phyloP scores from a whole-genome alignment of 75 land plant genomes.

The Chamaecyparis obtusa region DNA sequence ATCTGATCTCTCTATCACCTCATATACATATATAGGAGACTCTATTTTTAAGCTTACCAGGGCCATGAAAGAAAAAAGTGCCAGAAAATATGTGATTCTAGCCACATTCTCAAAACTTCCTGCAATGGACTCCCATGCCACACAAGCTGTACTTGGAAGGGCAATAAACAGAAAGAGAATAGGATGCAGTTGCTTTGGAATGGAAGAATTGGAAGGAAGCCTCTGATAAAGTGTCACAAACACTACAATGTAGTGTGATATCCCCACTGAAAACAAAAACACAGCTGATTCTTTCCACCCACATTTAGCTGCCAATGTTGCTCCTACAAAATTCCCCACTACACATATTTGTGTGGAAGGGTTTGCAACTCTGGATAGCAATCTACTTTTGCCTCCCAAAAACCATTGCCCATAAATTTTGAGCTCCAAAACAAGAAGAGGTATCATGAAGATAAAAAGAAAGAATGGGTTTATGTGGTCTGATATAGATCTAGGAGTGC shows the following conservation, averaged over 20 bases:
- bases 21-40: too few species aligned
- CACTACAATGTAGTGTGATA: slow-evolving; percentile 48
- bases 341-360: slow-evolving; percentile 45
- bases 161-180: slow-evolving; percentile 49
- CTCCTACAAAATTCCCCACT: slow-evolving; percentile 44
- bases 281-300: slow-evolving; percentile 47
- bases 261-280: slow-evolving; percentile 45
- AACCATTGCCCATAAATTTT: slow-evolving; percentile 60
- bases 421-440: slow-evolving; percentile 33
- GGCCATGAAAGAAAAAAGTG: slow-evolving; percentile 37
- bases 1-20: too few species aligned
- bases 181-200: slow-evolving; percentile 44
- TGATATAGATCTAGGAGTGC: neutral
- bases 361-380: slow-evolving; percentile 37
- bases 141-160: slow-evolving; percentile 42
- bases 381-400: slow-evolving; percentile 35
- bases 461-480: neutral
- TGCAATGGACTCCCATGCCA: slow-evolving; percentile 38
- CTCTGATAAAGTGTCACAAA: slow-evolving; percentile 57
- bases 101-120: slow-evolving; percentile 29
- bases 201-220: slow-evolving; percentile 25
- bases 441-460: slow-evolving; percentile 25
- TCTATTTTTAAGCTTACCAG: slow-evolving; percentile 19
- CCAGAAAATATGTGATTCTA: slow-evolving; percentile 36
- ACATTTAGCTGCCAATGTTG: slow-evolving; percentile 25